phyloP scores from a whole-genome alignment of 768 basidiomycete genomes.

The Termitomyces sp. region DNA sequence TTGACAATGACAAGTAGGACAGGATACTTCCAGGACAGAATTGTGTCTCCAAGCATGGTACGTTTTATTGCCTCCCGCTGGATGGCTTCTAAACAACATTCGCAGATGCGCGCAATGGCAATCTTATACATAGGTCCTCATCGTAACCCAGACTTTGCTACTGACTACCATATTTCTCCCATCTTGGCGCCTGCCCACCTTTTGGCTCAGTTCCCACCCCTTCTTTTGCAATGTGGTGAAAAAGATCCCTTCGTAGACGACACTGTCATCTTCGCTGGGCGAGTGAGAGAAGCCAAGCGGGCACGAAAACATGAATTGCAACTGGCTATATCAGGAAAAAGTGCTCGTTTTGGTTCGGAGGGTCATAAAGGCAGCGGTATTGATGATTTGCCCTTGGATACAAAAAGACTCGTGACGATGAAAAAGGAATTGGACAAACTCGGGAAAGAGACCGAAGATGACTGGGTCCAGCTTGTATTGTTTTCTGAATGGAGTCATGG shows the following conservation, averaged over 20 bases:
- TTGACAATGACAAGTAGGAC: constrained; percentile 94
- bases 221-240: constrained; percentile 93
- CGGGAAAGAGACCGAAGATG: constrained; percentile 72
- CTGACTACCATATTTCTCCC: constrained; percentile 95
- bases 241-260: constrained; percentile 95
- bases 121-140: constrained; percentile 94
- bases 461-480: constrained; percentile 92
- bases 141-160: constrained; percentile 89
- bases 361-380: constrained; percentile 51
- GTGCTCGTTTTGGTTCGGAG: constrained; percentile 56
- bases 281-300: constrained; percentile 92
- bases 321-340: constrained; percentile 51
- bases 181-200: constrained; percentile 81
- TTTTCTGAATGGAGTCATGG: constrained; percentile 98
- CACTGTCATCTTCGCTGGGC: constrained; percentile 93
- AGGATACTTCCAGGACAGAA: constrained; percentile 90
- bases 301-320: constrained; percentile 73
- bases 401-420: constrained; percentile 32
- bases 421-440: constrained; percentile 57
- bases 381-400: constrained; percentile 24
- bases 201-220: constrained; percentile 89
- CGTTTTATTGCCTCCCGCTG: constrained; percentile 19
- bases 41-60: constrained; percentile 96
- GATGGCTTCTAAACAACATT: constrained; percentile 2
- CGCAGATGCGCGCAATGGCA: constrained; percentile 99